phyloP scores from a whole-genome alignment of 805 yeast species.

The Lachancea sp. region DNA sequence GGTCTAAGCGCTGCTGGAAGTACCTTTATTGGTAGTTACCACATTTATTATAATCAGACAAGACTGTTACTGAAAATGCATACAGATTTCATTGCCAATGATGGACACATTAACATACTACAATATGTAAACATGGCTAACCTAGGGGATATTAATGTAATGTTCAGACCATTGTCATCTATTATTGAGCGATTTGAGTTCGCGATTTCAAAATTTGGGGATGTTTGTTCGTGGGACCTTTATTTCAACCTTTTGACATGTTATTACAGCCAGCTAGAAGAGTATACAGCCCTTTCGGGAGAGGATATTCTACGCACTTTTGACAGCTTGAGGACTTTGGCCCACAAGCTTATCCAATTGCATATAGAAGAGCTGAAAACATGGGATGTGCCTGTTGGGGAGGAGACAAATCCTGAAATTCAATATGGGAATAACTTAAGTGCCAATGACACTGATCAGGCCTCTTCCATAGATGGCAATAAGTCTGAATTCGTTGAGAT shows the following conservation, averaged over 20 bases:
- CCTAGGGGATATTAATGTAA: constrained; percentile 13
- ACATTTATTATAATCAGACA: constrained; percentile 28
- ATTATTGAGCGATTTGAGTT: constrained; percentile 22
- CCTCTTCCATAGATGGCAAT: neutral
- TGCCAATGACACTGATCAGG: neutral
- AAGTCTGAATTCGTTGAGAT: constrained; percentile 22
- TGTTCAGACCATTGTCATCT: constrained; percentile 15
- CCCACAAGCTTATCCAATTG: constrained; percentile 14
- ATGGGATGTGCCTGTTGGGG: neutral
- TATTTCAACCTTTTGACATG: constrained; percentile 28
- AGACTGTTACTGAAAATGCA: constrained; percentile 28
- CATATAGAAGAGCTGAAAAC: constrained; percentile 19
- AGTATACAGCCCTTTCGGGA: constrained; percentile 13
- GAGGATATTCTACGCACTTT: constrained; percentile 16
- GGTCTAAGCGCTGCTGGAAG: constrained; percentile 29
- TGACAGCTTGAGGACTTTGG: constrained; percentile 15
- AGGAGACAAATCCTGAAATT: neutral
- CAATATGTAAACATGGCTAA: constrained; percentile 27
- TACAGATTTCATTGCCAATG: constrained; percentile 26
- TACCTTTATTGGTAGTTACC: constrained; percentile 32
- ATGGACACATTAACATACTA: constrained; percentile 28
- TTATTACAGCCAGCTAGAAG: constrained; percentile 18
- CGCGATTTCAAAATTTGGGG: constrained; percentile 14
- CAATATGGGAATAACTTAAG: neutral
- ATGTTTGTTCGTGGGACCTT: constrained; percentile 29